phyloP scores from a whole-genome alignment of 192 early-diverging fungal genomes.

The Phlyctochytrium planicorne region DNA sequence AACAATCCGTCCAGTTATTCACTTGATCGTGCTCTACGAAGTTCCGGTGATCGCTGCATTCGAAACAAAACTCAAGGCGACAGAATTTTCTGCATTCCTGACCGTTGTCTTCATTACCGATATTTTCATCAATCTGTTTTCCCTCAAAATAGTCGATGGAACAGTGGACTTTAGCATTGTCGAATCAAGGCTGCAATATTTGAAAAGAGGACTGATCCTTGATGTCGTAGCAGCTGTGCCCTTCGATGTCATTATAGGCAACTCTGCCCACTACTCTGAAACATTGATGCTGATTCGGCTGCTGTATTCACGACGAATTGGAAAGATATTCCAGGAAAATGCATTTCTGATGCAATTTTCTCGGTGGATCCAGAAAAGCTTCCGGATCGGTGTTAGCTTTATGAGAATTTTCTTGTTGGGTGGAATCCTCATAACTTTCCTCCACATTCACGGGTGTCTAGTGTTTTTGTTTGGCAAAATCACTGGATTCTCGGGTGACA shows the following conservation, averaged over 20 bases:
- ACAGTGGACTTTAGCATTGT: not conserved
- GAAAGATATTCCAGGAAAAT: constrained; percentile 25
- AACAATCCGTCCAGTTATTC: constrained; percentile 8
- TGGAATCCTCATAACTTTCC: constrained; percentile 29
- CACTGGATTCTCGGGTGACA: constrained; percentile 15
- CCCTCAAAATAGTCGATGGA: constrained; percentile 1
- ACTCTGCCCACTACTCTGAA: constrained; percentile 20
- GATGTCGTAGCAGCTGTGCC: constrained; percentile 34
- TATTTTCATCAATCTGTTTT: constrained; percentile 18
- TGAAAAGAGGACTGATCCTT: constrained; percentile 12
- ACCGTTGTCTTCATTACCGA: constrained; percentile 24
- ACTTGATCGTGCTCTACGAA: constrained; percentile 12
- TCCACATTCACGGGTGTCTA: constrained; percentile 44
- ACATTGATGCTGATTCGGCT: constrained; percentile 30
- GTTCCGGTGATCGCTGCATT: constrained; percentile 25
- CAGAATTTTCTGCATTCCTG: constrained; percentile 2
- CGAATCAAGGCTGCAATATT: constrained; percentile 10
- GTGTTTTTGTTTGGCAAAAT: constrained; percentile 37
- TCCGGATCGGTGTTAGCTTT: constrained; percentile 41
- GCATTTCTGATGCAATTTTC: constrained; percentile 23
- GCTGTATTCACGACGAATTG: constrained; percentile 22
- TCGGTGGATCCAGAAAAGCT: constrained; percentile 12
- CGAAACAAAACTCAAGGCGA: constrained; percentile 5
- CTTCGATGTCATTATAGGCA: constrained; percentile 29
- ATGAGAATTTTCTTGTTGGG: constrained; percentile 39